Conservation (phyloP, 306 rosid genomes). For the Senna tora region DNA sequence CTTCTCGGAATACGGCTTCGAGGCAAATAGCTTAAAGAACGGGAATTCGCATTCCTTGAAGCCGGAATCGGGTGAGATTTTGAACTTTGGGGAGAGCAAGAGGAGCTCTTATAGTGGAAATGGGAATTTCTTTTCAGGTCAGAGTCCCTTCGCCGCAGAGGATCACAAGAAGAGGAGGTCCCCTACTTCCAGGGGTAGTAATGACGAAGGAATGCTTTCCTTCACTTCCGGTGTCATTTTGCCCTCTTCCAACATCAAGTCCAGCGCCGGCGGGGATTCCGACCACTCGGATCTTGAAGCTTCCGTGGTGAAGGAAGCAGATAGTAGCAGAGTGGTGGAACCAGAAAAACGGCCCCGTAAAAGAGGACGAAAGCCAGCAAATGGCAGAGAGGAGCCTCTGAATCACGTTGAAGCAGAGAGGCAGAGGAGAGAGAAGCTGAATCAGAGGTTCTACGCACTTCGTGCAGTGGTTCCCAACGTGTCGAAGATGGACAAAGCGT, state of each 20-base stretch:
- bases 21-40: constrained; percentile 48
- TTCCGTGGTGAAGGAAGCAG: constrained; percentile 76
- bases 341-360: constrained; percentile 88
- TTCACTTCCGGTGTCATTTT: constrained; percentile 80
- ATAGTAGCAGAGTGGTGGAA: constrained; percentile 73
- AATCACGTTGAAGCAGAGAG: constrained; percentile 96
- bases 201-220: constrained; percentile 91
- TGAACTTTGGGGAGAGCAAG: constrained; percentile 79
- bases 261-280: constrained; percentile 55
- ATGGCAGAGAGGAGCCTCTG: constrained; percentile 93
- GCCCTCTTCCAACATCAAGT: constrained; percentile 59
- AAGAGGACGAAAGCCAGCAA: constrained; percentile 91
- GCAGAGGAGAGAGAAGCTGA: constrained; percentile 90
- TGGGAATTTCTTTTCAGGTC: constrained; percentile 55
- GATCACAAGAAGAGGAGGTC: constrained; percentile 71
- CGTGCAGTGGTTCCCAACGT: constrained; percentile 95
- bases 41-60: constrained; percentile 56
- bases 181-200: constrained; percentile 72
- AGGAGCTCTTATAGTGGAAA: constrained; percentile 44
- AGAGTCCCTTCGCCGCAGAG: constrained; percentile 52
- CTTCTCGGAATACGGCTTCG: constrained; percentile 63
- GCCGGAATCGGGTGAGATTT: constrained; percentile 88
- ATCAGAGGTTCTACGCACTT: constrained; percentile 90
- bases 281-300: constrained; percentile 95
- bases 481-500: constrained; percentile 97